A percentile compares a stretch with the other conserved stretches of the same genome.
These are phyloP conservation scores for Pyrenochaeta sp. DNA, from an alignment of 2,329 filamentous ascomycete species.

Conservation along the genomic window DNA sequence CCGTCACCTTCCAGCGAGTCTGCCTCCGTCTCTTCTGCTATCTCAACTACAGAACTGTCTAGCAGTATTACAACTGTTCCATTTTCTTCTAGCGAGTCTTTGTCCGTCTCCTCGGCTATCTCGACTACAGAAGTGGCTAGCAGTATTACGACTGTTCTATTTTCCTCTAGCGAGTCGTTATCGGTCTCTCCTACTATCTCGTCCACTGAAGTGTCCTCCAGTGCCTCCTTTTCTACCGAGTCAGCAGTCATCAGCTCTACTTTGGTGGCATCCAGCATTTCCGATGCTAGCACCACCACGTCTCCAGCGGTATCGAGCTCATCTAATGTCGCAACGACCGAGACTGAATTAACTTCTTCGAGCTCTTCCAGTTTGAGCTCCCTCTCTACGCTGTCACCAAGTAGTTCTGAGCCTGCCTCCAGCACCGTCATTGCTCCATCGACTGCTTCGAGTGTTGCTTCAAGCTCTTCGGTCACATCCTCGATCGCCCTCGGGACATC, in stretches of 20 bases:
- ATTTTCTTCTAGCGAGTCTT: not conserved
- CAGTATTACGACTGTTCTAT: not conserved
- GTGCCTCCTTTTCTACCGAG: too few species aligned
- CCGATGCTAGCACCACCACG: not conserved
- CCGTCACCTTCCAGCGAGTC: not conserved
- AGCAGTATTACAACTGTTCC: not conserved
- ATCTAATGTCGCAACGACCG: too few species aligned
- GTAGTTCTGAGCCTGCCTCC: too few species aligned
- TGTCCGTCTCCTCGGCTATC: not conserved
- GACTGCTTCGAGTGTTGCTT: not conserved
- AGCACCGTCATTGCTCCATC: too few species aligned
- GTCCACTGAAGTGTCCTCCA: not conserved
- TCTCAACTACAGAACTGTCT: not conserved
- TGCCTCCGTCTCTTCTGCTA: not conserved
- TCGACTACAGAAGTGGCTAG: not conserved
- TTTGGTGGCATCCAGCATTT: not conserved
- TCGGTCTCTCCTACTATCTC: not conserved
- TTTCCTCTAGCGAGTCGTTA: not conserved
- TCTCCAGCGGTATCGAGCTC: not conserved
- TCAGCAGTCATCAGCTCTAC: not conserved
- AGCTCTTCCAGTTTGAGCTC: too few species aligned
- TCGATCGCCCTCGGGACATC: too few species aligned
- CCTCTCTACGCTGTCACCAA: not conserved
- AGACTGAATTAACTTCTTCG: too few species aligned
- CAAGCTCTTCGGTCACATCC: not conserved